Conservation (phyloP, 306 rosid species). For the Vicia villosa region DNA sequence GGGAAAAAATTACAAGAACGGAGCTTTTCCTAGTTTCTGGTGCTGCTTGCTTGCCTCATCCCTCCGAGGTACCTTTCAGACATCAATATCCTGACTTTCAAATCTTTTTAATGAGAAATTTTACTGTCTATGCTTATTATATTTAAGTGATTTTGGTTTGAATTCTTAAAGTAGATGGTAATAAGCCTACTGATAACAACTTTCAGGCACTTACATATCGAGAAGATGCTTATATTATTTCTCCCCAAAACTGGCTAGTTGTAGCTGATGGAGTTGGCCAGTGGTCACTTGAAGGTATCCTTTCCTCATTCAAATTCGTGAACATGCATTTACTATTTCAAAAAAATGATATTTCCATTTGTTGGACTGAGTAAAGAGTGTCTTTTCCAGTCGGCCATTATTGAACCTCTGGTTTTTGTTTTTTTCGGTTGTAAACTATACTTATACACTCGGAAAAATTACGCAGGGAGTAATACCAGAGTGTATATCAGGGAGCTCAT, state of each 20-base stretch:
- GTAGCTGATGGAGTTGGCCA: conserved; percentile 83
- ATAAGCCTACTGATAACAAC: conserved; percentile 52
- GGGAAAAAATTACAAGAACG: conserved; percentile 38
- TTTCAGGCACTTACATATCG: conserved; percentile 75
- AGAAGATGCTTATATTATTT: conserved; percentile 71
- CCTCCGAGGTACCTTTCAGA: conserved; percentile 62
- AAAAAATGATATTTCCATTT: background rate
- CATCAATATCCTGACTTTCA: conserved; percentile 4
- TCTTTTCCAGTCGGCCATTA: conserved; percentile 16
- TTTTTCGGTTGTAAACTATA: conserved; percentile 16
- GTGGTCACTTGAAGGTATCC: conserved; percentile 77
- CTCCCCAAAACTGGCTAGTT: conserved; percentile 66
- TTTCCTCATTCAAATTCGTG: conserved; percentile 8
- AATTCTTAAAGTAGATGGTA: conserved; percentile 31
- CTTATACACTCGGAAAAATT: conserved; percentile 13
- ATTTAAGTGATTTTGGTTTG: conserved; percentile 17
- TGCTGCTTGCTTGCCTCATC: conserved; percentile 69
- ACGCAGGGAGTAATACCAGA: conserved; percentile 57
- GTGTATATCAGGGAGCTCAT: conserved; percentile 58
- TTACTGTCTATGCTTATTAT: background rate
- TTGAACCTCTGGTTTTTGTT: conserved; percentile 13
- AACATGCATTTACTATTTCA: conserved; percentile 26
- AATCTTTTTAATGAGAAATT: conserved; percentile 1
- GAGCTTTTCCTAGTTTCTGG: conserved; percentile 50
- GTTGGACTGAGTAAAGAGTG: conserved; percentile 19